Percentiles rank a stretch among this genome's conserved stretches.
phyloP scores from a whole-genome alignment of 805 yeast species.

The Candida methanosorbosa region DNA sequence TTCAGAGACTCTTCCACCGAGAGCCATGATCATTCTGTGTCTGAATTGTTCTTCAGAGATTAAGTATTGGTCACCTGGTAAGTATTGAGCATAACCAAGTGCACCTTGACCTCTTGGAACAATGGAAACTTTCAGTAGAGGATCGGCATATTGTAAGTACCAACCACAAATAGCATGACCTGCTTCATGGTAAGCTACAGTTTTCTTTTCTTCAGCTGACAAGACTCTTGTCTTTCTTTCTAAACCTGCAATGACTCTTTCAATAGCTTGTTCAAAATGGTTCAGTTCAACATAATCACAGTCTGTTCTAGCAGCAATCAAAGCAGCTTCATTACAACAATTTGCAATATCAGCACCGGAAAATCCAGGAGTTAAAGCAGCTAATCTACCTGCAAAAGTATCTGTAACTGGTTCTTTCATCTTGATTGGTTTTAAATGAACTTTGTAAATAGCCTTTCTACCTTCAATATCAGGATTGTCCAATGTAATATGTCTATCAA shows the following conservation, averaged over 20 bases:
- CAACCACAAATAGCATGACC: constrained; percentile 97
- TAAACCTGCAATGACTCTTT: constrained; percentile 90
- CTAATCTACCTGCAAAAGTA: constrained; percentile 70
- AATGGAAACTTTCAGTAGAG: constrained; percentile 84
- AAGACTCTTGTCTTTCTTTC: constrained; percentile 78
- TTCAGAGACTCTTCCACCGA: constrained; percentile 90
- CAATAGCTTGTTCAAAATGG: constrained; percentile 90
- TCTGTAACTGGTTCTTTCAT: constrained; percentile 38
- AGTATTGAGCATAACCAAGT: constrained; percentile 90
- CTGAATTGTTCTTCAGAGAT: constrained; percentile 65
- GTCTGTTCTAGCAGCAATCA: constrained; percentile 79
- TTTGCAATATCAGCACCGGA: constrained; percentile 96
- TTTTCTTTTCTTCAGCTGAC: constrained; percentile 70
- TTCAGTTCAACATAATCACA: constrained; percentile 50
- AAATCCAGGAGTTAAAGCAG: constrained; percentile 91
- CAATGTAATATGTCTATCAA: constrained; percentile 80
- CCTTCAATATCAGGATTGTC: constrained; percentile 89
- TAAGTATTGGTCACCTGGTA: constrained; percentile 83
- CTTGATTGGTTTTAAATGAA: constrained; percentile 61
- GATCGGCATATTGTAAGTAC: constrained; percentile 84
- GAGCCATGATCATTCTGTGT: constrained; percentile 88
- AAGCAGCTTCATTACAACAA: constrained; percentile 90
- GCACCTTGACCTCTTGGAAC: constrained; percentile 95
- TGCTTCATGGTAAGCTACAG: constrained; percentile 93
- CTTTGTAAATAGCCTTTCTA: constrained; percentile 76